Conservation (phyloP, 805 yeast species). For the Sugiyamaella valdiviana region DNA sequence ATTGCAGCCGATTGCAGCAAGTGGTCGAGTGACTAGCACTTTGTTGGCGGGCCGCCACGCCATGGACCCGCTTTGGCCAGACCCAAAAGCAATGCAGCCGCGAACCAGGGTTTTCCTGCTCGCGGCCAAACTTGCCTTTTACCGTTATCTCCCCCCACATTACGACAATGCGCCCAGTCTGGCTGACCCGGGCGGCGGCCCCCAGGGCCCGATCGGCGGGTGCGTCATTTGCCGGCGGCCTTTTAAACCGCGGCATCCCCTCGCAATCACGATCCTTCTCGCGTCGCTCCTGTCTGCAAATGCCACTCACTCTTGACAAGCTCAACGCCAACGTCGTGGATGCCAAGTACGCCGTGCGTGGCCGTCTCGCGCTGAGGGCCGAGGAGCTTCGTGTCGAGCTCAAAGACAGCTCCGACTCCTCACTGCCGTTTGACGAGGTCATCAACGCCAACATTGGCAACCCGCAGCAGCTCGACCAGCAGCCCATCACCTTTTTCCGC, state of each 20-base stretch:
- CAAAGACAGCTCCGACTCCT: slow-evolving; percentile 46
- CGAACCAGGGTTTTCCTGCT: no score
- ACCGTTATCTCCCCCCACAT: neutral
- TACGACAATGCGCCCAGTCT: neutral
- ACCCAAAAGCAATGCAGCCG: no score
- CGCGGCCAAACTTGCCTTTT: no score
- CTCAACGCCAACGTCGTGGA: slow-evolving; percentile 68
- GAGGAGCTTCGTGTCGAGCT: slow-evolving; percentile 68
- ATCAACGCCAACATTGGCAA: slow-evolving; percentile 94
- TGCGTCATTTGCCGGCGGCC: neutral
- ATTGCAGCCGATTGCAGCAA: no score
- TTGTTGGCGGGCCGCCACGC: no score
- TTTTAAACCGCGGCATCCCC: neutral
- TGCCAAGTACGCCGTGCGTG: slow-evolving; percentile 96
- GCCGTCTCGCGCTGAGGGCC: slow-evolving; percentile 87
- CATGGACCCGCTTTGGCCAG: no score
- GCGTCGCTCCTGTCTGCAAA: slow-evolving; percentile 1
- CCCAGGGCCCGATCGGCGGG: neutral
- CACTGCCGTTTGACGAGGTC: slow-evolving; percentile 71
- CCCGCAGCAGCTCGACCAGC: slow-evolving; percentile 94
- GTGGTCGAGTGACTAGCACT: no score
- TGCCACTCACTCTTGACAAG: slow-evolving; percentile 41
- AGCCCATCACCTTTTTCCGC: slow-evolving; percentile 91
- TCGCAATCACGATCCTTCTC: neutral
- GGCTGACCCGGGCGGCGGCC: neutral